Percentiles rank a stretch among this genome's conserved stretches.
Conservation (phyloP, 129 eudicot genomes). For the Chrysanthemum makinoi region DNA sequence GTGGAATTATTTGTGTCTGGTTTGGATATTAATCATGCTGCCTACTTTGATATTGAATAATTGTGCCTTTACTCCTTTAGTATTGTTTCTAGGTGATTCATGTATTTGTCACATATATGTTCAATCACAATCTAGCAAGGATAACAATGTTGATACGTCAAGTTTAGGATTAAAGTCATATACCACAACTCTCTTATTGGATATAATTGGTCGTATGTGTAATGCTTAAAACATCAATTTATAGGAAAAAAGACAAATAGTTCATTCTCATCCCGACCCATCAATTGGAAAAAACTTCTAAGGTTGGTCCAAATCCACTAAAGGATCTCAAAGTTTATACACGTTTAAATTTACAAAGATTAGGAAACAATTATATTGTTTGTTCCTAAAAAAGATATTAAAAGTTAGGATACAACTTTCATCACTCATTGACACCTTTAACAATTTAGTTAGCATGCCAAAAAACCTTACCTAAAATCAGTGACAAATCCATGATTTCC, state of each 20-base stretch:
- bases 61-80: not conserved
- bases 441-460: not conserved
- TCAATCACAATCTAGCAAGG: constrained; percentile 3
- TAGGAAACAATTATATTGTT: not conserved
- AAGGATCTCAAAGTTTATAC: not conserved
- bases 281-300: not conserved
- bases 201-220: constrained; percentile 24
- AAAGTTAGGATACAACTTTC: not conserved
- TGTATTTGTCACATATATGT: not conserved
- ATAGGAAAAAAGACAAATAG: not conserved
- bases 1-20: too few species aligned
- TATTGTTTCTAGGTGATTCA: not conserved
- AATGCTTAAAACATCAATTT: constrained; percentile 17
- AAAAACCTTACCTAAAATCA: too few species aligned
- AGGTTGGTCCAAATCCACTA: constrained; percentile 8
- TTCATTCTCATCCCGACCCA: not conserved
- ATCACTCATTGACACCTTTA: not conserved
- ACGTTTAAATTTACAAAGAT: not conserved
- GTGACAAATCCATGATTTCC: too few species aligned
- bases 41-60: too few species aligned
- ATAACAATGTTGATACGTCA: constrained; percentile 17
- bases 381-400: not conserved
- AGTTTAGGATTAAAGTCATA: constrained; percentile 3
- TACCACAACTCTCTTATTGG: not conserved
- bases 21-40: too few species aligned